phyloP scores from a whole-genome alignment of 1,139 yeast genomes.

The Meyerozyma smithsonii region DNA sequence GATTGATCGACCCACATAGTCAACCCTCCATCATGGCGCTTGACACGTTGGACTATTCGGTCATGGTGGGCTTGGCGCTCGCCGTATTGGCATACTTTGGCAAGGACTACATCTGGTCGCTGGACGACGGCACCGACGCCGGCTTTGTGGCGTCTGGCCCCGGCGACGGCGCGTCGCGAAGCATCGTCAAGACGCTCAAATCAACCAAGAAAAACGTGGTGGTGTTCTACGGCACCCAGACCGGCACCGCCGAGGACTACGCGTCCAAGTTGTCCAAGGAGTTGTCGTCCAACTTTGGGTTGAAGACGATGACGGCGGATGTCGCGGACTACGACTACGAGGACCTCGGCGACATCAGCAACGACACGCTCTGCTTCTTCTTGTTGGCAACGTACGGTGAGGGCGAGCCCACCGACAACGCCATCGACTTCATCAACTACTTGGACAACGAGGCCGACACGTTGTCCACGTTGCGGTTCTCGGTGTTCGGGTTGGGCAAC shows the following conservation, averaged over 20 bases:
- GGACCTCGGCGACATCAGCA: conserved; percentile 51
- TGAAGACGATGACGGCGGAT: conserved; percentile 83
- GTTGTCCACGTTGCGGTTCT: conserved; percentile 58
- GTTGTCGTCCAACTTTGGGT: conserved; percentile 73
- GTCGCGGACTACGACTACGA: conserved; percentile 86
- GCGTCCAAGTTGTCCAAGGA: conserved; percentile 89
- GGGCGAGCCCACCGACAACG: conserved; percentile 97
- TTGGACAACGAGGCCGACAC: conserved; percentile 57
- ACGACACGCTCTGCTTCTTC: conserved; percentile 58
- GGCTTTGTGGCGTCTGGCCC: conserved; percentile 38
- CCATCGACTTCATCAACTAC: conserved; percentile 65
- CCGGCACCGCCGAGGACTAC: conserved; percentile 99
- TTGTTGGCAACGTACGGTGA: conserved; percentile 95
- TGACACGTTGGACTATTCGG: conserved; percentile 69
- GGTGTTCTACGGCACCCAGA: conserved; percentile 92
- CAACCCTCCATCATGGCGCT: conserved; percentile 32
- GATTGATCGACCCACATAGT: too few relatives aligned
- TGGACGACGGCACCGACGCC: conserved; percentile 29
- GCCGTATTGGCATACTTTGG: conserved; percentile 66
- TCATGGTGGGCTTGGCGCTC: conserved; percentile 57
- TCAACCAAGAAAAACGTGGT: conserved; percentile 68
- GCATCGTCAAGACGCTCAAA: conserved; percentile 59
- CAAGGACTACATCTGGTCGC: conserved; percentile 54
- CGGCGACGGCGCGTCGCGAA: conserved; percentile 43
- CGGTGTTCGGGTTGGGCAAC: conserved; percentile 89